These are phyloP conservation scores for Mortierella polycephala DNA, from an alignment of 371 early-diverging fungal genomes.

Conservation along the genomic window DNA sequence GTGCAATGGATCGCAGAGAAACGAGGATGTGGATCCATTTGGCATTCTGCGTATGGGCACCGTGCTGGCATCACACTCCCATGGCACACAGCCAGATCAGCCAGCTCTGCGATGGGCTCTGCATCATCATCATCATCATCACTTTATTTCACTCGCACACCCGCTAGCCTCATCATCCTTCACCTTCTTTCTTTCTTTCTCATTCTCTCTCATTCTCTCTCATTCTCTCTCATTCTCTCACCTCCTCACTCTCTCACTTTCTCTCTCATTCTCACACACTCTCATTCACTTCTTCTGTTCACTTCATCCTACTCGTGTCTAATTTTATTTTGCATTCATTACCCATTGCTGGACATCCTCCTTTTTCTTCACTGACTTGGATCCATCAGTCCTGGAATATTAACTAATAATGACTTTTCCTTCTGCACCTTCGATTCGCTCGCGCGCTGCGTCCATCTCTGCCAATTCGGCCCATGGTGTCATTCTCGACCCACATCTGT, in stretches of 20 bases:
- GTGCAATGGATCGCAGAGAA: too few species aligned
- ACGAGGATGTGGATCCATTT: too few species aligned
- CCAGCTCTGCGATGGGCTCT: neutral
- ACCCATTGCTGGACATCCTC: neutral
- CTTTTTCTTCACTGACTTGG: neutral
- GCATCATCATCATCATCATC: neutral
- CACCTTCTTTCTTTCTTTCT: neutral
- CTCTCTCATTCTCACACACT: neutral
- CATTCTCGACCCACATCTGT: neutral
- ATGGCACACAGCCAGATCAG: neutral
- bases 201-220: neutral
- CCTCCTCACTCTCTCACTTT: neutral
- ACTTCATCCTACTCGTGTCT: neutral
- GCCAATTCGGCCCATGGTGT: slow-evolving; percentile 16
- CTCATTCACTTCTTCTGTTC: neutral
- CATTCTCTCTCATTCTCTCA: neutral
- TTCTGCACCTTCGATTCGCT: slow-evolving; percentile 20
- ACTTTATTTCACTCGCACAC: neutral
- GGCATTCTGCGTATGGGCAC: too few species aligned
- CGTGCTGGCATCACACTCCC: neutral
- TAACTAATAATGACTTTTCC: neutral
- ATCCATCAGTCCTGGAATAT: neutral
- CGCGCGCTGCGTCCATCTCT: slow-evolving; percentile 42
- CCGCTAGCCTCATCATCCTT: neutral
- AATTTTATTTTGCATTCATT: too few species aligned